Evolutionary conservation across 1,284 basidiomycete species (phyloP), one percentile per base, ranked within the genome.

Genomic region (Ceratobasidium papillatum): DNA sequence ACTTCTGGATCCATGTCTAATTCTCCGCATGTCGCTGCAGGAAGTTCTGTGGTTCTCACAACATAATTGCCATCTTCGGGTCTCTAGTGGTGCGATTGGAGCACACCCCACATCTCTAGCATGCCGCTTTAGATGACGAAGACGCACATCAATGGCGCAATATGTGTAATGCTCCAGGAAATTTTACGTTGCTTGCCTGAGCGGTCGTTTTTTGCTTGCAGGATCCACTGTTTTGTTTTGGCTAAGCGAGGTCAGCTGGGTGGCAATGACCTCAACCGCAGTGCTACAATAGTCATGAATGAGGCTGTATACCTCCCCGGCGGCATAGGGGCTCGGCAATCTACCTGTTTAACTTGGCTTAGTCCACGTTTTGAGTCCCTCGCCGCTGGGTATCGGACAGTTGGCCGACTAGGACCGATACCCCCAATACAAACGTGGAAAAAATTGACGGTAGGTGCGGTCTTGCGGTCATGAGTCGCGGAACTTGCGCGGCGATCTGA

Each of bases 401-500:
- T 30, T 52, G 51, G 25, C 51, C 51, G 51, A 52, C 51, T 52
- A 52, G 51, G 51, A 25, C 51, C 51, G 51, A 52, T 25, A 25
- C 22, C 51, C 45, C 51, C 51, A 52, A 52, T 27, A 52, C 51
- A 25, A 52, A 52, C 51, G 51, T 52, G 51, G 51, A 52, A 52
- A 27, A 52, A 52, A 52, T 52, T 52, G 51, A 52, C 7, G 2
- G 25, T 17, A 22, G 25, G 22, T 22, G 47, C 51, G 63, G 25
- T 52, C 51, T 52, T 30, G 25, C 25, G 47, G 63, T 65, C 63
- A 65, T 65, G 63, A 47, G 63, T 65, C 38, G 63, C 63, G 63
- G 63, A 65, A 30, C 63, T 64, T 47, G 19, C 32, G n/a, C 19
- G 14, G 8, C 45, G 43, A 34, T 65, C 41, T 63, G 17, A 36